A percentile compares a stretch with the other conserved stretches of the same genome.
phyloP scores from a whole-genome alignment of 2,329 filamentous ascomycete genomes.

The Blastomyces gilchristii region DNA sequence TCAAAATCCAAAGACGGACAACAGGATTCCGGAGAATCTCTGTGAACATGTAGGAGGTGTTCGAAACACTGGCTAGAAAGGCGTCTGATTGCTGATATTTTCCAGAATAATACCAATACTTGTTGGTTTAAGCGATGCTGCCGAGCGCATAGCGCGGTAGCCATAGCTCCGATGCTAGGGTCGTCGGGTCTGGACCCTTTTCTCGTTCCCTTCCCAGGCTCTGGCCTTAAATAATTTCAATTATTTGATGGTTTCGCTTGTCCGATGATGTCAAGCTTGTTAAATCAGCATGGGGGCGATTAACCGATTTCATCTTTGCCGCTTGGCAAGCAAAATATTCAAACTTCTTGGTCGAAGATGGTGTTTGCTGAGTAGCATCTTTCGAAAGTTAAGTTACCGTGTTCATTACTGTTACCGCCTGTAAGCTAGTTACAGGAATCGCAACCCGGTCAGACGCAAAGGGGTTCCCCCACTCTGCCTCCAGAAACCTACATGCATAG shows the following conservation, averaged over 20 bases:
- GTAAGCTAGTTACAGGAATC: neutral
- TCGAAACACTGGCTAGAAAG: neutral
- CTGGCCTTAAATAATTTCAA: neutral
- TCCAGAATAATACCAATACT: neutral
- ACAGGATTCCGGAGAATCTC: neutral
- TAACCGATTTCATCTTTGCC: no score
- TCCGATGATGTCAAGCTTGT: neutral
- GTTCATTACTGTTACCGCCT: neutral
- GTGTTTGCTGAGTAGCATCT: neutral
- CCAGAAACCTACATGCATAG: neutral
- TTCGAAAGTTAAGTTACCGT: neutral
- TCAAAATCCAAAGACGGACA: neutral
- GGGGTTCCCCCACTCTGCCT: neutral
- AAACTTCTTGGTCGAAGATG: no score
- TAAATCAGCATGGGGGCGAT: no score
- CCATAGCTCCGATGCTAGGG: no score
- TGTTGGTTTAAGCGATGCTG: neutral
- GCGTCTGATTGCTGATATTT: neutral
- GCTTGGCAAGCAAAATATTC: no score
- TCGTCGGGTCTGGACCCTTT: neutral
- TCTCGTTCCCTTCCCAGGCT: neutral
- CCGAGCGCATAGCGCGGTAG: neutral
- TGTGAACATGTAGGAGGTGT: neutral
- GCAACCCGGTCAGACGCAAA: neutral
- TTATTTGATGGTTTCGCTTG: neutral